These are phyloP conservation scores for Mycotypha africana DNA, from an alignment of 371 early-diverging fungal species.

Conservation along the genomic window DNA sequence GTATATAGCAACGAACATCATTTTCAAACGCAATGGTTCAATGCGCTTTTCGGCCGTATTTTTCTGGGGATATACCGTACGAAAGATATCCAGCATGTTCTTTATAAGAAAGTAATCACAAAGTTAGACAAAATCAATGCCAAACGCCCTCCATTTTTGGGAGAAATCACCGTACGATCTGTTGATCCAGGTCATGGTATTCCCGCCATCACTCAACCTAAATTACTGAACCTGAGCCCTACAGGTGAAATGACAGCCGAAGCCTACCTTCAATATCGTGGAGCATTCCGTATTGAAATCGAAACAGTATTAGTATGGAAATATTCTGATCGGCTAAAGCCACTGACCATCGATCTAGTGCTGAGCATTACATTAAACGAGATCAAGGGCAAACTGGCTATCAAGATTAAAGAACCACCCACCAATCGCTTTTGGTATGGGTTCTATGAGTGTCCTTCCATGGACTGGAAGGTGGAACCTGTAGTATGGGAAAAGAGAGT, in stretches of 20 bases:
- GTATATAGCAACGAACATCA: constrained; percentile 62
- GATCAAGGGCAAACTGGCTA: constrained; percentile 70
- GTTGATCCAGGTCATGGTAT: constrained; percentile 74
- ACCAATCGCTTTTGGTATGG: constrained; percentile 89
- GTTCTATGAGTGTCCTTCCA: constrained; percentile 74
- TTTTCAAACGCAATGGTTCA: constrained; percentile 79
- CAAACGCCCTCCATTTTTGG: constrained; percentile 70
- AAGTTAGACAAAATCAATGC: constrained; percentile 65
- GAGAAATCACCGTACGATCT: constrained; percentile 76
- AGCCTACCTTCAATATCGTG: constrained; percentile 74
- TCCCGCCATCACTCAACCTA: constrained; percentile 77
- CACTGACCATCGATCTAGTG: constrained; percentile 72
- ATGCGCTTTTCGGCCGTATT: constrained; percentile 80
- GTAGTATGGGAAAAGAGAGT: constrained; percentile 82
- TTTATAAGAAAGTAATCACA: constrained; percentile 61
- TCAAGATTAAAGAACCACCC: constrained; percentile 82
- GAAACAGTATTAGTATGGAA: constrained; percentile 59
- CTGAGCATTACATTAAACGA: constrained; percentile 67
- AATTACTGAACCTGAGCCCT: constrained; percentile 57
- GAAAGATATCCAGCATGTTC: constrained; percentile 47
- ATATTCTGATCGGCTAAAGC: constrained; percentile 48
- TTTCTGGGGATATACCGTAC: constrained; percentile 71
- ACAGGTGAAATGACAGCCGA: constrained; percentile 73
- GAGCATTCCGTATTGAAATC: constrained; percentile 69
- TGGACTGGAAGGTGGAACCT: constrained; percentile 81